Conservation (phyloP, 495 filamentous ascomycete species). For the Diplogelasinospora grovesii region DNA sequence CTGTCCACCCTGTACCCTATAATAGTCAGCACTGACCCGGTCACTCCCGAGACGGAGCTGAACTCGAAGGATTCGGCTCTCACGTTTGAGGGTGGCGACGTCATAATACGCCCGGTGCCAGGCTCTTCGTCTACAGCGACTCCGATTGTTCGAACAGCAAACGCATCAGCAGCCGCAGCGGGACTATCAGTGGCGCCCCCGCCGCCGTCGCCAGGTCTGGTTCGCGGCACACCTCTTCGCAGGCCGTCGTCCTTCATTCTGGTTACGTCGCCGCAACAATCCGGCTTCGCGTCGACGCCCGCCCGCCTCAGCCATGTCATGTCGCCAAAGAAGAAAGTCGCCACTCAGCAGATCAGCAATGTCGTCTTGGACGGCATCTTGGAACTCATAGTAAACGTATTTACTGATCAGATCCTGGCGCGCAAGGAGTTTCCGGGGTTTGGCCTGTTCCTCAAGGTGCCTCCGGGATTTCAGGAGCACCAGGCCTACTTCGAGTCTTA, state of each 20-base stretch:
- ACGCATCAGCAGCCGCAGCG: slow-evolving; percentile 48
- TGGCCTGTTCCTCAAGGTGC: slow-evolving; percentile 79
- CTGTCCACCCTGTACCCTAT: slow-evolving; percentile 76
- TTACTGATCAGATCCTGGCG: slow-evolving; percentile 71
- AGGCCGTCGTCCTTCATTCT: slow-evolving; percentile 87
- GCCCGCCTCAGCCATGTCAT: slow-evolving; percentile 57
- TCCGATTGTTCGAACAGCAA: slow-evolving; percentile 66
- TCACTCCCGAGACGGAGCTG: slow-evolving; percentile 76
- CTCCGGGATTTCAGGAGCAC: slow-evolving; percentile 86
- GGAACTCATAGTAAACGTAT: slow-evolving; percentile 68
- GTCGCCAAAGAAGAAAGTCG: slow-evolving; percentile 47
- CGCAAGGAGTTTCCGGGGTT: slow-evolving; percentile 89
- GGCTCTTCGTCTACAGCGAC: slow-evolving; percentile 41
- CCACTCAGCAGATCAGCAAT: slow-evolving; percentile 52
- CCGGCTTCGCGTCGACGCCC: slow-evolving; percentile 46
- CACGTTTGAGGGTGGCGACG: slow-evolving; percentile 78
- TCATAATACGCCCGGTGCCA: slow-evolving; percentile 69
- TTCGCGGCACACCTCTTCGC: slow-evolving; percentile 51
- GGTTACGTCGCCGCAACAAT: slow-evolving; percentile 64
- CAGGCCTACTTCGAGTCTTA: slow-evolving; percentile 94
- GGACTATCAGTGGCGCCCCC: slow-evolving; percentile 37
- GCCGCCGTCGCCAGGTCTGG: slow-evolving; percentile 29
- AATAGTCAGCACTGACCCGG: slow-evolving; percentile 73
- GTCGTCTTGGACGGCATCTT: slow-evolving; percentile 67
- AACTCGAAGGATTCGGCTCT: slow-evolving; percentile 69